These are phyloP conservation scores for Candida schatavii DNA, from an alignment of 805 yeast species.

Conservation along the genomic window DNA sequence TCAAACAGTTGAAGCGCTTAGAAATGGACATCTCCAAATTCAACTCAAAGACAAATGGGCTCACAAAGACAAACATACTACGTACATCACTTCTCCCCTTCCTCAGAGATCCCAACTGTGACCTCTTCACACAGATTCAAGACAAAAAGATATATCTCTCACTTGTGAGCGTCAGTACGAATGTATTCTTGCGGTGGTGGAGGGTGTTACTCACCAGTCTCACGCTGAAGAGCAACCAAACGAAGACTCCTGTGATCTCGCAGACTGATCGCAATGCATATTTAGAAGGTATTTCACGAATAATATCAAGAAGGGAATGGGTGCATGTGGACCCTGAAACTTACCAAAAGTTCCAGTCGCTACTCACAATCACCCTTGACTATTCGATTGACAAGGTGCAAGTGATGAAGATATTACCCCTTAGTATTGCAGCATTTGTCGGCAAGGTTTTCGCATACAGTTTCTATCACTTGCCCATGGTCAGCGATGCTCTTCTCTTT, in stretches of 20 bases:
- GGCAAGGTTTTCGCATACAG: constrained; percentile 71
- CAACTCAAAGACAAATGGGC: constrained; percentile 34
- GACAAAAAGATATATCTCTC: constrained; percentile 27
- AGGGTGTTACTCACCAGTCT: constrained; percentile 34
- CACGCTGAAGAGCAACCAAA: constrained; percentile 15
- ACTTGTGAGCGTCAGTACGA: constrained; percentile 28
- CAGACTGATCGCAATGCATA: constrained; percentile 50
- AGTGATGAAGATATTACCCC: constrained; percentile 47
- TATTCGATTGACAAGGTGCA: constrained; percentile 47
- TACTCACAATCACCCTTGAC: constrained; percentile 52
- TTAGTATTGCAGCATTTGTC: constrained; percentile 60
- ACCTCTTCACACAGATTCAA: constrained; percentile 1
- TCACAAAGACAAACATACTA: constrained; percentile 44
- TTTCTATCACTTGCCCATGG: constrained; percentile 52
- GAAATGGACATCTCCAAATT: constrained; percentile 46
- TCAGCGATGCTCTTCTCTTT: constrained; percentile 56
- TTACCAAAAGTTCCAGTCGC: constrained; percentile 22
- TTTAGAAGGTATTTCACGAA: constrained; percentile 52
- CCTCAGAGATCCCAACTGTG: constrained; percentile 25
- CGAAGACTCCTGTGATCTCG: constrained; percentile 29
- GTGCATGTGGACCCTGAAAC: constrained; percentile 21
- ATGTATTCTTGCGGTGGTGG: constrained; percentile 53
- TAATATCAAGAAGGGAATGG: constrained; percentile 50
- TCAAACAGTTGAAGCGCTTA: constrained; percentile 34
- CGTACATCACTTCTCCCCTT: constrained; percentile 47